A percentile compares a stretch with the other conserved stretches of the same genome.
Evolutionary conservation across 495 filamentous ascomycete genomes (phyloP).

Genomic region (Zalerion maritima): DNA sequence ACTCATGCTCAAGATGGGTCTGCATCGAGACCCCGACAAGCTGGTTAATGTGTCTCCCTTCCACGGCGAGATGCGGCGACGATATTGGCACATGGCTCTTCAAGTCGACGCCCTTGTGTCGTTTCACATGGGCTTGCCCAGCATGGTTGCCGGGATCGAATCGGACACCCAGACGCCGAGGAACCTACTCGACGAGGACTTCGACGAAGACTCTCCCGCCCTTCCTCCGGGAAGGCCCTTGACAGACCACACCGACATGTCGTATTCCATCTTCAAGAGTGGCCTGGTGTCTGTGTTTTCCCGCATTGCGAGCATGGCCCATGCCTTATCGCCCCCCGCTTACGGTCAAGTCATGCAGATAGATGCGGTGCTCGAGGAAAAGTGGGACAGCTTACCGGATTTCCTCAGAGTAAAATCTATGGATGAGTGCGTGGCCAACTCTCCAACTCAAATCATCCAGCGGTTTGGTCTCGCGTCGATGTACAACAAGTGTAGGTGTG

Average conservation of each 20-base stretch:
- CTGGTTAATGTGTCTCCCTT: slow-evolving; percentile 36
- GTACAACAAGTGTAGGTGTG: slow-evolving; percentile 58
- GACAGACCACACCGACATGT: slow-evolving; percentile 31
- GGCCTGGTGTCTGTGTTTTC: slow-evolving; percentile 22
- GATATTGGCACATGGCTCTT: slow-evolving; percentile 35
- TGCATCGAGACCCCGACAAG: slow-evolving; percentile 38
- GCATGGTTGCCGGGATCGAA: slow-evolving; percentile 31
- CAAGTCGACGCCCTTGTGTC: slow-evolving; percentile 35
- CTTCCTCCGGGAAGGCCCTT: slow-evolving; percentile 28
- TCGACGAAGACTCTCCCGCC: slow-evolving; percentile 24
- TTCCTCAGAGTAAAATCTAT: slow-evolving; percentile 45
- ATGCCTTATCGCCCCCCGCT: slow-evolving; percentile 20
- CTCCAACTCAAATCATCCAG: slow-evolving; percentile 48
- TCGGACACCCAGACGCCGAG: slow-evolving; percentile 30
- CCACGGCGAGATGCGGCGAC: slow-evolving; percentile 39
- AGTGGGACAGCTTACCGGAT: slow-evolving; percentile 38
- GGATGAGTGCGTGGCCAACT: slow-evolving; percentile 47
- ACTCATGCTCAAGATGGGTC: slow-evolving; percentile 39
- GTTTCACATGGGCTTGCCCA: slow-evolving; percentile 40
- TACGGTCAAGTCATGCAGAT: slow-evolving; percentile 57
- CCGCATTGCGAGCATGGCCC: slow-evolving; percentile 23
- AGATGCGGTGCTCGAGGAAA: slow-evolving; percentile 45
- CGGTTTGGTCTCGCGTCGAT: slow-evolving; percentile 56
- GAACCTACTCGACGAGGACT: slow-evolving; percentile 36
- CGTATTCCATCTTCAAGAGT: slow-evolving; percentile 34